phyloP scores from a whole-genome alignment of 1,284 basidiomycete genomes.

The Puccinia horiana region DNA sequence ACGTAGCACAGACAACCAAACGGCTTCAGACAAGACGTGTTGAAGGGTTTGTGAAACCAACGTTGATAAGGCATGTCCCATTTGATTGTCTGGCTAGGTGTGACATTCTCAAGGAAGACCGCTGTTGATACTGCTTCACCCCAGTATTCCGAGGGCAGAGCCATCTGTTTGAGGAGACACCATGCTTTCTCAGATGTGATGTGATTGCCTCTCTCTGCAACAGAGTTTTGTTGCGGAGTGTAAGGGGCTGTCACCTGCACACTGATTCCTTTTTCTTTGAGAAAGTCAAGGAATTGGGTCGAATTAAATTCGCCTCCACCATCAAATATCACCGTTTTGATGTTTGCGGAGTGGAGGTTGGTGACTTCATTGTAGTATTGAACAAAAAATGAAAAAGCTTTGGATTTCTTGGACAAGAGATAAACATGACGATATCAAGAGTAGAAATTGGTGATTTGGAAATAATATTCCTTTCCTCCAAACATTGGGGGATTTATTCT shows the following conservation, averaged over 20 bases:
- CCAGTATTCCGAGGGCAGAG: background rate
- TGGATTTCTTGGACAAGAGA: background rate
- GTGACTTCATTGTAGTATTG: slow-evolving; percentile 47
- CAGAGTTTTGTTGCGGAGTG: slow-evolving; percentile 3
- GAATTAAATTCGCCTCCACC: too few species aligned
- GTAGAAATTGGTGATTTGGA: background rate
- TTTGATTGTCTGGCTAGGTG: background rate
- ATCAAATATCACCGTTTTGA: slow-evolving; percentile 59
- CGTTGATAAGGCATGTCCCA: background rate
- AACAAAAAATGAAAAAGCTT: slow-evolving; percentile 1
- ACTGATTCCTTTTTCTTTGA: slow-evolving; percentile 48
- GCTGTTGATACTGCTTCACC: slow-evolving; percentile 12
- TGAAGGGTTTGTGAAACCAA: background rate
- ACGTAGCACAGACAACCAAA: background rate
- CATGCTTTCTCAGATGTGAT: slow-evolving; percentile 5
- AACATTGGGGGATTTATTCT: background rate
- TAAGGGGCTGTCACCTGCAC: too few species aligned
- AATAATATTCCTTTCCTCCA: slow-evolving; percentile 12
- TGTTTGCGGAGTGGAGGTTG: slow-evolving; percentile 52
- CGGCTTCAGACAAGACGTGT: background rate
- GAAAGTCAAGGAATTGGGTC: slow-evolving; percentile 54
- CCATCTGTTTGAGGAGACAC: too few species aligned
- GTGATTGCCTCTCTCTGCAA: background rate
- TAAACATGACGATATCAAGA: background rate
- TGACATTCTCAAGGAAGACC: slow-evolving; percentile 17